Evolutionary conservation across 2,329 filamentous ascomycete species (phyloP).

Genomic region (Trichoderma aggressivum): DNA sequence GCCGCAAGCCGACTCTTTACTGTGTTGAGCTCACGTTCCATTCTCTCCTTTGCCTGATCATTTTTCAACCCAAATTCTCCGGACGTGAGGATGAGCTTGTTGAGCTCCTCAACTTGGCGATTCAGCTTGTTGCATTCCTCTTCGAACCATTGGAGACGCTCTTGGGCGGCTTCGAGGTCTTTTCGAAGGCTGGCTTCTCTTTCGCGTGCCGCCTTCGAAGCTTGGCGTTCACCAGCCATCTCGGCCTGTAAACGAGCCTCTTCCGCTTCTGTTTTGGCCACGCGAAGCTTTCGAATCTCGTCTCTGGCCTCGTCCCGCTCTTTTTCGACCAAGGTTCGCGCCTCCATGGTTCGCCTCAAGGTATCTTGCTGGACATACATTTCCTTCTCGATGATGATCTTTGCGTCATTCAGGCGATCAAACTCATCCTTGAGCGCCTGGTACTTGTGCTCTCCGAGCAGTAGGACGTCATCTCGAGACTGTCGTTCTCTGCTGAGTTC

Average conservation of each 20-base stretch:
- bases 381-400: constrained; percentile 97
- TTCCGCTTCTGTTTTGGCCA: constrained; percentile 80
- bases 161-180: constrained; percentile 76
- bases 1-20: constrained; percentile 85
- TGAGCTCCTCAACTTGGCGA: constrained; percentile 78
- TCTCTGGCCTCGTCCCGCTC: constrained; percentile 86
- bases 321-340: constrained; percentile 73
- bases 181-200: constrained; percentile 72
- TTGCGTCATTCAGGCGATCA: constrained; percentile 83
- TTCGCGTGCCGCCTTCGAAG: constrained; percentile 75
- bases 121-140: constrained; percentile 73
- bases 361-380: constrained; percentile 94
- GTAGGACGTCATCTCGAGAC: constrained; percentile 87
- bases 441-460: constrained; percentile 86
- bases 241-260: constrained; percentile 82
- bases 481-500: constrained; percentile 89
- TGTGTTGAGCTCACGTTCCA: constrained; percentile 87
- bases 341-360: constrained; percentile 79
- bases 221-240: constrained; percentile 71
- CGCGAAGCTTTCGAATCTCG: constrained; percentile 77
- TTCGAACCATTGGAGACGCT: constrained; percentile 75
- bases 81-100: constrained; percentile 81
- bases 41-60: constrained; percentile 88
- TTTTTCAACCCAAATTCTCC: constrained; percentile 86
- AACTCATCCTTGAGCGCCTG: constrained; percentile 79